Base-by-base conservation (phyloP, 202 grass and related monocot genomes). In the Saccharum hybrid region DNA sequence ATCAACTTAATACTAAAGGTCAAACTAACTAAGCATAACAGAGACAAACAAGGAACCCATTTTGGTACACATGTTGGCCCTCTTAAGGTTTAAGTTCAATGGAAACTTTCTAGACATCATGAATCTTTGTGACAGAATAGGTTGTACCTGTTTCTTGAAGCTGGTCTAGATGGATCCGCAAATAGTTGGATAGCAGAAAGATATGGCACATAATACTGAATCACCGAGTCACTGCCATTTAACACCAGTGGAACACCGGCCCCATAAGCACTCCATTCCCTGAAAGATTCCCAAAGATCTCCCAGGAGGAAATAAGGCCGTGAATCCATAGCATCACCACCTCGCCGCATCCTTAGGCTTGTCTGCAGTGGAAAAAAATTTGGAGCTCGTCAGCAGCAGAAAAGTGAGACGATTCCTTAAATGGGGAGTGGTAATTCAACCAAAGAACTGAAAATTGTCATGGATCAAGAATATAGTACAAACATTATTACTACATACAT, bases 181-280 rank as follows among this genome's bases (percentile, higher is more conserved):
- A 89, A 96, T 7, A 99, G 76, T 80, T 99, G 96, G 65, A 99
- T 94, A 46, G 91, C 93, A 72, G 96, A 99, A 74, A 99, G 93
- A 82, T 92, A 99, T 52, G 96, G 96, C 51, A 99, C 96, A 37
- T 99, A 99, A 73, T 99, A 99, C 81, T 99, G 96, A 62, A 91
- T 86, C 71, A 94, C 96, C 34, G 75, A 90, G 72, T 99, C 91
- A 71, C 78, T 88, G 28, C 88, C 93, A 86, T 94, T 96, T 82
- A 99, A 81, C 77, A 96, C 71, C 73, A 99, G 78, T 10, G 93
- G 96, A 64, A 99, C 96, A 66, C 96, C 96, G 30, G 89, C 93
- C 31, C 96, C 96, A 89, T 96, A 99, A 19, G 91, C 96, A 83
- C 96, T 96, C 91, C 96, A 99, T 84, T 99, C 96, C 51, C 94